Evolutionary conservation across 345 rosid species (phyloP), one percentile per base, ranked within the genome.

Genomic region (Gossypium herbaceum): DNA sequence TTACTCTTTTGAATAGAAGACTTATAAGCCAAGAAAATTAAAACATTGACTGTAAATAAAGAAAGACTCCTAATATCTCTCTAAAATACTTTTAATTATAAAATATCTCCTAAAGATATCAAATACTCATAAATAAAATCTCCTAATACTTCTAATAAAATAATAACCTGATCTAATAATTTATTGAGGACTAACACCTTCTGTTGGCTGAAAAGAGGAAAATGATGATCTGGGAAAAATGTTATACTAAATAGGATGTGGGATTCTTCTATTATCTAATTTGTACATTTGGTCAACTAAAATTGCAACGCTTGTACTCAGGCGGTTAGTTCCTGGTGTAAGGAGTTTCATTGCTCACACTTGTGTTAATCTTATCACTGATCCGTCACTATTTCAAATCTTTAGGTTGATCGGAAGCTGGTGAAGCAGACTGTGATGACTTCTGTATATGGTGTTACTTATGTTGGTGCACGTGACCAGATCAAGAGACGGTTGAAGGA

Each of bases 381-480:
- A 84, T 50, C 48, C 60, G 71, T 73, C 72, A 44, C 67, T 62
- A 79, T 68, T 75, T 76, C 73, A 79, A 76, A 69, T 79, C 27
- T 62, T 62, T 80, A 96, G 99, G 99, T 96, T 75, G 97, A 96
- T 81, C 82, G 98, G 78, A 93, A 93, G 79, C 84, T 93, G 78
- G 99, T 96, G 64, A 96, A 96, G 89, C 99, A 96, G 87, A 96
- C 99, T 45, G 99, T 92, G 80, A 96, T 96, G 99, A 96, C 99
- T 59, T 90, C 99, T 45, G 98, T 96, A 51, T 96, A 96, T 79
- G 99, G 99, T 56, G 99, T 96, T 81, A 96, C 99, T 59, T 92
- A 88, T 73, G 79, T 83, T 76, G 99, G 98, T 77, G 99, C 99
- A 7, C 97, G 97, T 77, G 99, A 93, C 74, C 99, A 96, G 84